Evolutionary conservation across 2,329 filamentous ascomycete genomes (phyloP).

Genomic region (Arthrobotrys megalospora): DNA sequence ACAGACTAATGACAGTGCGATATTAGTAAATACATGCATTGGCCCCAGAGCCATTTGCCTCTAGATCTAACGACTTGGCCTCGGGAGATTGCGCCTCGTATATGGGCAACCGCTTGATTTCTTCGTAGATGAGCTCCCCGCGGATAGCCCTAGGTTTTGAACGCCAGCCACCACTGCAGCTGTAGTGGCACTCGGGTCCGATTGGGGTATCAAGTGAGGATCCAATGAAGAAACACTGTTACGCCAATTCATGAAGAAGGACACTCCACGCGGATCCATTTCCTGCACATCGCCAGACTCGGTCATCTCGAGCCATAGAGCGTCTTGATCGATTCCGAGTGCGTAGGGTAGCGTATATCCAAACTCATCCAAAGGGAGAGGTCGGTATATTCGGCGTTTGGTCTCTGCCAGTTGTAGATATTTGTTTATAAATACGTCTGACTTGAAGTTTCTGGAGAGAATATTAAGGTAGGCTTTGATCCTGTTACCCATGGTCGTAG

Average conservation of each 20-base stretch:
- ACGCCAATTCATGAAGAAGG: background rate
- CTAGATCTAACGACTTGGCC: too few relatives aligned
- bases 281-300: background rate
- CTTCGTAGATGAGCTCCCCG: too few relatives aligned
- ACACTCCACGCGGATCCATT: background rate
- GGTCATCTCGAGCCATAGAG: conserved; percentile 3
- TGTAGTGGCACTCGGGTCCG: background rate
- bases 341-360: conserved; percentile 44
- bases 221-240: background rate
- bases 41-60: too few relatives aligned
- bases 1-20: too few relatives aligned
- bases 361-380: conserved; percentile 44
- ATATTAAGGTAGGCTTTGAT: background rate
- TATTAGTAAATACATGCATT: too few relatives aligned
- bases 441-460: conserved; percentile 4
- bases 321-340: background rate
- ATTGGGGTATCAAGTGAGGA: background rate
- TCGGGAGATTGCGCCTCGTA: too few relatives aligned
- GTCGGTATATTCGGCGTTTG: conserved; percentile 39
- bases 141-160: too few relatives aligned
- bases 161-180: background rate
- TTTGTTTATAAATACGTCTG: background rate
- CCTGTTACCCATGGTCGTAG: background rate
- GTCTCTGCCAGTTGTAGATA: conserved; percentile 36
- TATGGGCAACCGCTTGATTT: too few relatives aligned